Conservation (phyloP, 495 filamentous ascomycete genomes). For the Hypoxylon subgilvum region DNA sequence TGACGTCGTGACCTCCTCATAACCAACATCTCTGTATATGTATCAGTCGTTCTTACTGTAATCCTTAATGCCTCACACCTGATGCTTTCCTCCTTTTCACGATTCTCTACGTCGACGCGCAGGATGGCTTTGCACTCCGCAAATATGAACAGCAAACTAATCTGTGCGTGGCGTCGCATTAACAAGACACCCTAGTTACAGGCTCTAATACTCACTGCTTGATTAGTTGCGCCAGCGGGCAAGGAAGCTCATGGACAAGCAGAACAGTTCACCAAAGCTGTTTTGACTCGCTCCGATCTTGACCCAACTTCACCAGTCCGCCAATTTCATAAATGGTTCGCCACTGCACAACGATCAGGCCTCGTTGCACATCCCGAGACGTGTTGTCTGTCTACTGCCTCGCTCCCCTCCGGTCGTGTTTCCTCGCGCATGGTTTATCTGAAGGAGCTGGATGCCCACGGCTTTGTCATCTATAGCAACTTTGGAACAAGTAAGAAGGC, state of each 20-base stretch:
- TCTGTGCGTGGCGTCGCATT: conserved; percentile 54
- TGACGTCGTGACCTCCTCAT: not conserved
- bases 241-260: conserved; percentile 56
- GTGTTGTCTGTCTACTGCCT: conserved; percentile 79
- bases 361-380: conserved; percentile 76
- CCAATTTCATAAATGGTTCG: conserved; percentile 91
- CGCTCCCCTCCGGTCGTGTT: conserved; percentile 82
- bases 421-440: conserved; percentile 88
- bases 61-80: no score
- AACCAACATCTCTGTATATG: not conserved
- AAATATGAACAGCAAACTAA: conserved; percentile 52
- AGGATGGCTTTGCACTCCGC: conserved; percentile 58
- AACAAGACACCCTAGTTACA: not conserved
- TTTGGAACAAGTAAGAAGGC: conserved; percentile 80
- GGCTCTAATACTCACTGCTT: conserved; percentile 7
- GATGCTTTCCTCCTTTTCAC: conserved; percentile 27
- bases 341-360: conserved; percentile 62
- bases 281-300: conserved; percentile 61
- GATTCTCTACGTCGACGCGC: conserved; percentile 19
- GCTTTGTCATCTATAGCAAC: conserved; percentile 91
- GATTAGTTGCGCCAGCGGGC: conserved; percentile 49
- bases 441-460: conserved; percentile 75
- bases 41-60: no score
- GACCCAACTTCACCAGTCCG: conserved; percentile 63
- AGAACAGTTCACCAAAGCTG: conserved; percentile 65